A percentile compares a stretch with the other conserved stretches of the same genome.
Evolutionary conservation across 179 eudicot genomes (phyloP).

Genomic region (Beta lomatogona): DNA sequence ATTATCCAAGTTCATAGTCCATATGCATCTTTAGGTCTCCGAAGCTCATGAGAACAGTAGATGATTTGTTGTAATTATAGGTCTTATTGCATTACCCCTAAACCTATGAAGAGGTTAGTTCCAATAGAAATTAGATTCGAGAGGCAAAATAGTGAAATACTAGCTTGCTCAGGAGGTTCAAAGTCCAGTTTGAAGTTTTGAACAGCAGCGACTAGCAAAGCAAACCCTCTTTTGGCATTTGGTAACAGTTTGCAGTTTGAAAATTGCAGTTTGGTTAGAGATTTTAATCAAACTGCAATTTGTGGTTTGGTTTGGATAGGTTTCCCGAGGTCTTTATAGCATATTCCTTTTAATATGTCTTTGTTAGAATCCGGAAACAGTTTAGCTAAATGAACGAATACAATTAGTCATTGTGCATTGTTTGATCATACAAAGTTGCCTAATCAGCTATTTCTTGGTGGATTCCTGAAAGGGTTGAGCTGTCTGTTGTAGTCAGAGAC

Average conservation of each 20-base stretch:
- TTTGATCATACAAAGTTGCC: not conserved
- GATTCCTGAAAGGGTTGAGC: too few species aligned
- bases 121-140: not conserved
- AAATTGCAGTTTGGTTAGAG: too few species aligned
- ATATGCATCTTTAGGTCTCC: not conserved
- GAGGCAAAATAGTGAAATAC: not conserved
- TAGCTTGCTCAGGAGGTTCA: not conserved
- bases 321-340: too few species aligned
- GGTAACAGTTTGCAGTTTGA: too few species aligned
- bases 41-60: too few species aligned
- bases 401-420: not conserved
- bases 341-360: too few species aligned
- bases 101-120: not conserved
- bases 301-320: too few species aligned
- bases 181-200: too few species aligned
- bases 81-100: not conserved
- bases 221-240: too few species aligned
- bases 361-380: not conserved
- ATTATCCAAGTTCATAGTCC: not conserved
- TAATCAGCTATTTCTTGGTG: not conserved
- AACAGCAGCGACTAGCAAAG: too few species aligned
- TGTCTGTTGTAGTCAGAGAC: not conserved
- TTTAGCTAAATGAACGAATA: not conserved
- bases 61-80: too few species aligned
- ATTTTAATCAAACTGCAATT: too few species aligned